These are phyloP conservation scores for Aspergillus sp. DNA, from an alignment of 2,329 filamentous ascomycete genomes.

Conservation along the genomic window DNA sequence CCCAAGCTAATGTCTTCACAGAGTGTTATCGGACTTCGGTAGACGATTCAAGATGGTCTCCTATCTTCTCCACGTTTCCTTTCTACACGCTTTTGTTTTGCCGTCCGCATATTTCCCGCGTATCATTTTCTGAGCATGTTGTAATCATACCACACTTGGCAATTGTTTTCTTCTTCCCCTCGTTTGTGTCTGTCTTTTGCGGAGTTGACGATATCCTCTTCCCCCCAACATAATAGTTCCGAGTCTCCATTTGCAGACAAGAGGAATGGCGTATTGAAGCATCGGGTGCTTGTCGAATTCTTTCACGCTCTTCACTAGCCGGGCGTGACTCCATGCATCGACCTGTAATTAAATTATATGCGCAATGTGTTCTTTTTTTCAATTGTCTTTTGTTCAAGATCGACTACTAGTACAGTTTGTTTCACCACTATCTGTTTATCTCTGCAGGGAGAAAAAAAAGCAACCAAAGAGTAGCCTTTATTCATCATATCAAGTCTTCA, in stretches of 20 bases:
- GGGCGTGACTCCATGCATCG: slow-evolving; percentile 11
- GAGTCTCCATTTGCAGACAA: slow-evolving; percentile 9
- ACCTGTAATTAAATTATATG: slow-evolving; percentile 1
- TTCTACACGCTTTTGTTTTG: slow-evolving; percentile 16
- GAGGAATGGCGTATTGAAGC: slow-evolving; percentile 14
- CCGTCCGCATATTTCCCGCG: slow-evolving; percentile 12
- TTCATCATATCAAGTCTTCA: too few species aligned
- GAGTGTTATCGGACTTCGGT: slow-evolving; percentile 81
- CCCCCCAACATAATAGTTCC: neutral
- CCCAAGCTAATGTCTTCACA: slow-evolving; percentile 23
- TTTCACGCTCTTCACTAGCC: slow-evolving; percentile 13
- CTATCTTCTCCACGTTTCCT: slow-evolving; percentile 8
- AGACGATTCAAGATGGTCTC: slow-evolving; percentile 8
- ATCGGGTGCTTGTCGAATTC: slow-evolving; percentile 12
- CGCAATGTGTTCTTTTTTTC: neutral
- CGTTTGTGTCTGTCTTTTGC: slow-evolving; percentile 11
- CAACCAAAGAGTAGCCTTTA: too few species aligned
- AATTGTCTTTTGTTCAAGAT: neutral
- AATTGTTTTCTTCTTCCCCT: slow-evolving; percentile 5
- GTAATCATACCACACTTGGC: neutral
- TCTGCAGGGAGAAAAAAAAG: too few species aligned
- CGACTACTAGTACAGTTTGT: neutral
- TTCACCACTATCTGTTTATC: too few species aligned
- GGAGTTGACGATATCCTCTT: slow-evolving; percentile 12
- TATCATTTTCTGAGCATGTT: slow-evolving; percentile 6